Conservation (phyloP, 2,329 filamentous ascomycete species). For the Paracoccidioides brasiliensis region DNA sequence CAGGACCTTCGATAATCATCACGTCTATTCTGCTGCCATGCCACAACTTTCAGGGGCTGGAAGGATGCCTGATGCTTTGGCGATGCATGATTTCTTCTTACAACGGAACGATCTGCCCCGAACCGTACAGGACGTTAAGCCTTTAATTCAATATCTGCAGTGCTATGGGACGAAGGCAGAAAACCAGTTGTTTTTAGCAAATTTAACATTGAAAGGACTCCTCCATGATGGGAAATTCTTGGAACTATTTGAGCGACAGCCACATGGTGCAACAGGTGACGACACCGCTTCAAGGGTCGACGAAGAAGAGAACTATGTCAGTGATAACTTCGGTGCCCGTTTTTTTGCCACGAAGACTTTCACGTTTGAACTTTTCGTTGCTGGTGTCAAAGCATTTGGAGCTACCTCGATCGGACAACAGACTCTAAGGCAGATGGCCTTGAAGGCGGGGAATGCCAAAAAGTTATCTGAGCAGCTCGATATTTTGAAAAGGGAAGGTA, state of each 20-base stretch:
- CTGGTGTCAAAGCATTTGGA: constrained; percentile 56
- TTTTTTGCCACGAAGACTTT: constrained; percentile 70
- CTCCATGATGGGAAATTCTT: background rate
- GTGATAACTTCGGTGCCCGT: constrained; percentile 60
- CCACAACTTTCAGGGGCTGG: constrained; percentile 26
- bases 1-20: constrained; percentile 21
- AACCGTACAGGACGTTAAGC: constrained; percentile 24
- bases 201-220: constrained; percentile 6
- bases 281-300: background rate
- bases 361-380: constrained; percentile 57
- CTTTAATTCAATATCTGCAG: constrained; percentile 28
- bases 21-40: constrained; percentile 34
- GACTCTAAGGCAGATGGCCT: constrained; percentile 63
- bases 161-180: constrained; percentile 17
- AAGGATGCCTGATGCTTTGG: constrained; percentile 27
- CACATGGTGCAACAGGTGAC: background rate
- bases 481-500: constrained; percentile 48
- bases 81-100: constrained; percentile 36
- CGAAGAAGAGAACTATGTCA: constrained; percentile 37
- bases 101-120: constrained; percentile 31
- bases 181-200: constrained; percentile 3
- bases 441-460: constrained; percentile 46
- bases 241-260: background rate
- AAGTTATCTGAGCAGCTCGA: constrained; percentile 47
- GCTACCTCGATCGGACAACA: constrained; percentile 59